Evolutionary conservation across 306 rosid species (phyloP).

Genomic region (Trifolium dubium): DNA sequence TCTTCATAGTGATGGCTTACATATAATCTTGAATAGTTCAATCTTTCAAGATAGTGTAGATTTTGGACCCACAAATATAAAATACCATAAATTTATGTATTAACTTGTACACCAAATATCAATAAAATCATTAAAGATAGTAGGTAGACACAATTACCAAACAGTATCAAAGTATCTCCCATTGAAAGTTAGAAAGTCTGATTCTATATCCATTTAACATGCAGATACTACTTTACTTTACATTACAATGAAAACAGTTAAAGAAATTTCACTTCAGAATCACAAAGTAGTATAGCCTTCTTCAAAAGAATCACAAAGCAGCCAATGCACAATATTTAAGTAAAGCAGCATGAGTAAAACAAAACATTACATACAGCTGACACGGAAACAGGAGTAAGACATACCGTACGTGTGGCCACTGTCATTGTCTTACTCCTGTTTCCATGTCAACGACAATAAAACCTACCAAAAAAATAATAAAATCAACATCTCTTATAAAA

Average conservation of each 20-base stretch:
- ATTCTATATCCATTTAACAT: not conserved
- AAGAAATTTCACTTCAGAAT: not conserved
- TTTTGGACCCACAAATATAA: not conserved
- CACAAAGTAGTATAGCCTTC: too few species aligned
- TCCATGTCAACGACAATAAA: not conserved
- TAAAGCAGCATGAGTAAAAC: not conserved
- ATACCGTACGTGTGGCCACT: too few species aligned
- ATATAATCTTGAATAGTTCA: not conserved
- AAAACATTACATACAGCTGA: too few species aligned
- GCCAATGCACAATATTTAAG: not conserved
- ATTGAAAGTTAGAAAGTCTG: not conserved
- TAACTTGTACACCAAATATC: not conserved
- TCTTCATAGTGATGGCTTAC: not conserved
- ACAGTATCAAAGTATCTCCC: not conserved
- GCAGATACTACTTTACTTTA: not conserved
- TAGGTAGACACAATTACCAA: not conserved
- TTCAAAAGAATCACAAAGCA: not conserved
- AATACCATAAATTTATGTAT: not conserved
- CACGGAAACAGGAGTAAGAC: too few species aligned
- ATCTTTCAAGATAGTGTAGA: not conserved
- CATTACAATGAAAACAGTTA: not conserved
- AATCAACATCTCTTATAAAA: not conserved
- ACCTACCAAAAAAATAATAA: not conserved
- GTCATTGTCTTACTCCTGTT: not conserved
- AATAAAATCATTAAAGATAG: conserved; percentile 1